Evolutionary conservation across 495 filamentous ascomycete species (phyloP).

Genomic region (Aspergillus conjunctus): DNA sequence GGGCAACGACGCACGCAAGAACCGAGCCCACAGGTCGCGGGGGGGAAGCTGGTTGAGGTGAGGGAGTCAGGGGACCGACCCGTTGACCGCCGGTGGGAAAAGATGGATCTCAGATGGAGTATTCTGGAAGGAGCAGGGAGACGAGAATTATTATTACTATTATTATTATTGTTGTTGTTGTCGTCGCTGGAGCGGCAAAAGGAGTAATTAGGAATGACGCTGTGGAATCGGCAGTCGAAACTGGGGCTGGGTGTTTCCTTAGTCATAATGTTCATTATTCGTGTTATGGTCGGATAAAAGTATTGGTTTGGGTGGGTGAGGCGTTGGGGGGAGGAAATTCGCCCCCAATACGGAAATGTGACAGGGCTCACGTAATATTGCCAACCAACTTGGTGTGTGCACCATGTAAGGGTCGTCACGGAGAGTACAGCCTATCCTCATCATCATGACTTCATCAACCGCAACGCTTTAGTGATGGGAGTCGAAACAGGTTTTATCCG

Average conservation of each 20-base stretch:
- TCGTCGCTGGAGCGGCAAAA: background rate
- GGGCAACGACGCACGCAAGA: constrained; percentile 13
- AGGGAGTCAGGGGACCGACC: too few species aligned
- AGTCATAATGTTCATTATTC: too few species aligned
- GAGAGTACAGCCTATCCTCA: background rate
- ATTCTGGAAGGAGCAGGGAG: constrained; percentile 10
- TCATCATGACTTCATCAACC: constrained; percentile 29
- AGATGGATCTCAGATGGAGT: background rate
- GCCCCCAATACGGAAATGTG: constrained; percentile 13
- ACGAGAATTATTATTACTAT: too few species aligned
- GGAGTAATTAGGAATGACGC: too few species aligned
- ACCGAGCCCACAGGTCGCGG: constrained; percentile 8
- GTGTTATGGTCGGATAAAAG: too few species aligned
- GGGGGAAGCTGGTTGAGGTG: constrained; percentile 4
- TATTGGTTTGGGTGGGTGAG: background rate
- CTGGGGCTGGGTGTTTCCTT: too few species aligned
- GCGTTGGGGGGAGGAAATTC: background rate
- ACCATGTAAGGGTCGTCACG: constrained; percentile 14
- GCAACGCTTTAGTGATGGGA: background rate
- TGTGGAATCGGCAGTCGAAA: too few species aligned
- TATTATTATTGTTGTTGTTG: too few species aligned
- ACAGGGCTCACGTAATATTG: constrained; percentile 19
- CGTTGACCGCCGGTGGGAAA: background rate
- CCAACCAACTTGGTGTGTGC: background rate
- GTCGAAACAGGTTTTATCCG: constrained; percentile 1